phyloP scores from a whole-genome alignment of 2,329 filamentous ascomycete genomes.

The Penicillium sp. region DNA sequence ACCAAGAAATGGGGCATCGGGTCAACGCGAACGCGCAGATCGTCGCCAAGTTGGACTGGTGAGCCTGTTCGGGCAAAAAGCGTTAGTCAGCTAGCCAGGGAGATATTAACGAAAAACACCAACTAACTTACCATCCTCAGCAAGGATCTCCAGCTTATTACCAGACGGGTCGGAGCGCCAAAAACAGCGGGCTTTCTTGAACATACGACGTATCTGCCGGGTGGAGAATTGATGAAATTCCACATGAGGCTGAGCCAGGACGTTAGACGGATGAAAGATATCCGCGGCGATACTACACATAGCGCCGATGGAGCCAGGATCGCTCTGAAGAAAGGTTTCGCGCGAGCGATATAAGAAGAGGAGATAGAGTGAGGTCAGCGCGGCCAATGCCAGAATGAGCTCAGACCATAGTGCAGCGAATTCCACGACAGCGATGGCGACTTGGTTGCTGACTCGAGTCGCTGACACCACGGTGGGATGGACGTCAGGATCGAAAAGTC shows the following conservation, averaged over 20 bases:
- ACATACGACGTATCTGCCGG: slow-evolving; percentile 32
- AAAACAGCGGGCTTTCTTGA: slow-evolving; percentile 30
- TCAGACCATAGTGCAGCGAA: slow-evolving; percentile 34
- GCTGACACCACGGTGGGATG: slow-evolving; percentile 24
- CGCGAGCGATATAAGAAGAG: slow-evolving; percentile 32
- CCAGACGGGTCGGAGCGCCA: slow-evolving; percentile 32
- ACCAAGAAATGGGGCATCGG: slow-evolving; percentile 37
- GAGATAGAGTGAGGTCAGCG: slow-evolving; percentile 27
- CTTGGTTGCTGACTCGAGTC: slow-evolving; percentile 24
- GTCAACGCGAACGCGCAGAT: slow-evolving; percentile 28
- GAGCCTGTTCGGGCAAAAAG: slow-evolving; percentile 17
- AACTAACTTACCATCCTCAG: slow-evolving; percentile 27
- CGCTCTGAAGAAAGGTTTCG: slow-evolving; percentile 33
- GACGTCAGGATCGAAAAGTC: slow-evolving; percentile 33
- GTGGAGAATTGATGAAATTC: slow-evolving; percentile 39
- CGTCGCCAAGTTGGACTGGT: slow-evolving; percentile 26
- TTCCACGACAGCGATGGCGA: slow-evolving; percentile 32
- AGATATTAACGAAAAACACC: neutral
- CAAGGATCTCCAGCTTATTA: slow-evolving; percentile 32
- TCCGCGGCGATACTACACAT: slow-evolving; percentile 39
- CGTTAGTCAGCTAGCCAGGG: neutral
- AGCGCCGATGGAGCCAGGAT: slow-evolving; percentile 36
- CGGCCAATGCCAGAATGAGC: slow-evolving; percentile 28
- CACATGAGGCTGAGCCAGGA: slow-evolving; percentile 27
- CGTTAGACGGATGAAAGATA: slow-evolving; percentile 30